Evolutionary conservation across 2,329 filamentous ascomycete species (phyloP).

Genomic region (Pseudopyrenochaeta lycopersici): DNA sequence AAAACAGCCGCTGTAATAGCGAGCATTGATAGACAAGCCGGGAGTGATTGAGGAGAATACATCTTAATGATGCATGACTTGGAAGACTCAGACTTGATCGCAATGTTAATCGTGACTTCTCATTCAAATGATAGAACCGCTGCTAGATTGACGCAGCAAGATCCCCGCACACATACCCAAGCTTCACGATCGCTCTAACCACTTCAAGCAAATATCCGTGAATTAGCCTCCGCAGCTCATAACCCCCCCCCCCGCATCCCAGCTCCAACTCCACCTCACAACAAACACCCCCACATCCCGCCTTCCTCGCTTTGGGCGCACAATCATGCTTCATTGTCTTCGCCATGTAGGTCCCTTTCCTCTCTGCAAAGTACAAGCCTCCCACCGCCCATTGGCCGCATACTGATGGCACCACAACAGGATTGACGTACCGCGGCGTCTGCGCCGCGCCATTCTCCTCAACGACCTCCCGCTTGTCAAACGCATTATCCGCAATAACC

Average conservation of each 20-base stretch:
- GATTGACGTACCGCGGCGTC: constrained; percentile 79
- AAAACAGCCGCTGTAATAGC: constrained; percentile 25
- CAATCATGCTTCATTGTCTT: constrained; percentile 37
- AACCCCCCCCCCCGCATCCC: constrained; percentile 6
- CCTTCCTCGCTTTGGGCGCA: constrained; percentile 5
- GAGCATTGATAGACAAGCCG: constrained; percentile 33
- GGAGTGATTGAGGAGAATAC: constrained; percentile 10
- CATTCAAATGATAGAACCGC: background rate
- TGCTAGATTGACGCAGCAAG: background rate
- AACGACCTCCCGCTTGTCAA: constrained; percentile 77
- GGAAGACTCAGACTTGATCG: constrained; percentile 11
- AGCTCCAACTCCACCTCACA: constrained; percentile 19
- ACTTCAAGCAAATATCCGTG: constrained; percentile 32
- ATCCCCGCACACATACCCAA: constrained; percentile 19
- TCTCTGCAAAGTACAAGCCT: background rate
- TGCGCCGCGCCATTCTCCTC: constrained; percentile 82
- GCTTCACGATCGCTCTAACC: constrained; percentile 29
- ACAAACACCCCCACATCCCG: constrained; percentile 4
- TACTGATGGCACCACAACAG: constrained; percentile 49
- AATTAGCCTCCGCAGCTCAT: constrained; percentile 32
- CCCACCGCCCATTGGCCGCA: background rate
- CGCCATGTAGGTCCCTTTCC: constrained; percentile 29
- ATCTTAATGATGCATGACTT: constrained; percentile 36
- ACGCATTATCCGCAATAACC: constrained; percentile 79
- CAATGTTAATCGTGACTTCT: too few species aligned